Evolutionary conservation across 495 filamentous ascomycete species (phyloP), one percentile per base, ranked within the genome.

Genomic region (Margaritispora aquatica): DNA sequence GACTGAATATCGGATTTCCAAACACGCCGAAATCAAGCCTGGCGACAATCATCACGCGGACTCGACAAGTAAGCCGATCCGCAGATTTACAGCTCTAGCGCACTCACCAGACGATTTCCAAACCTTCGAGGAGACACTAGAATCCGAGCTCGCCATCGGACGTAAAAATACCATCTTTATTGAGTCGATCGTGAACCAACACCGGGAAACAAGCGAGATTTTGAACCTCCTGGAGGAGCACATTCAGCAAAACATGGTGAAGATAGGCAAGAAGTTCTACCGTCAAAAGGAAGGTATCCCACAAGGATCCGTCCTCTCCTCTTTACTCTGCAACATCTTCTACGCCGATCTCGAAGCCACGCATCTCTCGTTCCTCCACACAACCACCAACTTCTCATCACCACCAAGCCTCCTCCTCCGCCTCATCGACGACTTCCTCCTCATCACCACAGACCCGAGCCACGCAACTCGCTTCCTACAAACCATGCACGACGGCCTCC

Each of bases 341-440:
- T 97, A 97, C 67, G 93, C 87, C 2, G 82, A 92, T 60, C 77
- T 98, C 2, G 95, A 98, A 70, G 64, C 74, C 2, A 72, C 84
- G 22, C 71, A 84, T 2, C 73, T 98, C 2, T 67, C 71, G 1
- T 97, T 96, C 66, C 68, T 93, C 9, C 55, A 76, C 1, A 65
- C 65, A 1, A 70, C 76, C 2, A 74, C 88, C 8, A 84, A n/a
- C n/a, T n/a, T n/a, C n/a, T n/a, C n/a, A n/a, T n/a, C n/a, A n/a
- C n/a, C n/a, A n/a, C n/a, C n/a, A n/a, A n/a, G 81, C 27, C 67
- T 96, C 5, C 75, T 98, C 26, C 68, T 97, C 38, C 77, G 94
- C 38, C 79, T 96, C 1, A 88, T 95, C 41, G 94, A 98, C 54
- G 94, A 98, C 64, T 97, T 97, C 63, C 72, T 97, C 19, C 81